Evolutionary conservation across 2,329 filamentous ascomycete species (phyloP).

Genomic region (Mollisia scopiformis): DNA sequence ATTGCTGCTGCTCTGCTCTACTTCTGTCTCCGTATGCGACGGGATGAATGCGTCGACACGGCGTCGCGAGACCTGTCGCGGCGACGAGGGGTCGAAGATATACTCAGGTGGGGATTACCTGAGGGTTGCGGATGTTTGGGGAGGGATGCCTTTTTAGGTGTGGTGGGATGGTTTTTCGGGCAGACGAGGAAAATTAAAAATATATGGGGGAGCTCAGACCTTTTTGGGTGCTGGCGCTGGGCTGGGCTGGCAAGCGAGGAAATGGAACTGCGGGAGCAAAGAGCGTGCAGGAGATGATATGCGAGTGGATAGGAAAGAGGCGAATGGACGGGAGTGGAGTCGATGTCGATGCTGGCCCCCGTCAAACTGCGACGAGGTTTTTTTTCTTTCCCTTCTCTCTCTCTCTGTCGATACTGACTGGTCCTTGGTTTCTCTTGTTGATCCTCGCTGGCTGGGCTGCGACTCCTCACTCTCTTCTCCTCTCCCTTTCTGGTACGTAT

Average conservation of each 20-base stretch:
- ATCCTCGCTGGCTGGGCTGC: not conserved
- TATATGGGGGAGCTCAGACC: slow-evolving; percentile 12
- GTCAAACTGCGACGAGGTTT: not conserved
- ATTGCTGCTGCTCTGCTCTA: slow-evolving; percentile 4
- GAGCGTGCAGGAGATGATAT: too few species aligned
- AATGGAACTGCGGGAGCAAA: not conserved
- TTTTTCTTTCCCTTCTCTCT: not conserved
- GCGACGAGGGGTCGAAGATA: not conserved
- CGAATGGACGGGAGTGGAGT: not conserved
- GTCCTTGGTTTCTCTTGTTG: not conserved
- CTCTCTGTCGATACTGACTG: not conserved
- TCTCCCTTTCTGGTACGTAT: too few species aligned
- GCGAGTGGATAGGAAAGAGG: too few species aligned
- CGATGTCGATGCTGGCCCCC: not conserved
- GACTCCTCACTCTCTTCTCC: not conserved
- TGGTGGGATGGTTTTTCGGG: not conserved
- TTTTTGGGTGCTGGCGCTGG: not conserved
- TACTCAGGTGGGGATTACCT: slow-evolving; percentile 3
- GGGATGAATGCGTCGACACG: slow-evolving; percentile 4
- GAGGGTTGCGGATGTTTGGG: not conserved
- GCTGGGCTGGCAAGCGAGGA: too few species aligned
- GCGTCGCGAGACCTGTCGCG: slow-evolving; percentile 18
- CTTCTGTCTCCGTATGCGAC: not conserved
- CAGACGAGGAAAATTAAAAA: slow-evolving; percentile 3
- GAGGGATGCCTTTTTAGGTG: too few species aligned